These are phyloP conservation scores for Komagataella pastoris DNA, from an alignment of 805 yeast genomes.

Conservation along the genomic window DNA sequence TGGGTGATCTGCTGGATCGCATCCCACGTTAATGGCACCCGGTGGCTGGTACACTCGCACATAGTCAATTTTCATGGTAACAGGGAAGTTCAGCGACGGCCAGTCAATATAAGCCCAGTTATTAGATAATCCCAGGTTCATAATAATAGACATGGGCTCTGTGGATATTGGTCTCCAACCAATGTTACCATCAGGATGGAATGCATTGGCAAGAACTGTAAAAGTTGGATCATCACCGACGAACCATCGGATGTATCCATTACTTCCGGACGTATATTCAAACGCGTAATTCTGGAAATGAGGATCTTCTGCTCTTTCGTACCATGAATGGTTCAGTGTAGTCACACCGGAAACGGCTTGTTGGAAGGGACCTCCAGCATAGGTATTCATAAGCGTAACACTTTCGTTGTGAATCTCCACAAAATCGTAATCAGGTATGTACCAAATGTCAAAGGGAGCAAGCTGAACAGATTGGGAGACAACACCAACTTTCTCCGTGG, in stretches of 20 bases:
- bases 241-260: constrained; percentile 77
- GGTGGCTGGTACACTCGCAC: constrained; percentile 88
- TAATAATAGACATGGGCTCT: constrained; percentile 85
- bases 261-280: constrained; percentile 63
- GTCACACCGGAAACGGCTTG: constrained; percentile 83
- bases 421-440: constrained; percentile 75
- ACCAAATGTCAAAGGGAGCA: constrained; percentile 95
- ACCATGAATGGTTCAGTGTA: constrained; percentile 74
- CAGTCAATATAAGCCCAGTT: constrained; percentile 94
- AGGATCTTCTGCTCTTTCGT: constrained; percentile 23
- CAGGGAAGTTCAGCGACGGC: constrained; percentile 71
- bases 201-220: constrained; percentile 58
- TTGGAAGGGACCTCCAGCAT: constrained; percentile 88
- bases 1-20: constrained; percentile 82
- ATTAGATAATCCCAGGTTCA: constrained; percentile 84
- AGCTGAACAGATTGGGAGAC: constrained; percentile 89
- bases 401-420: constrained; percentile 58
- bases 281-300: constrained; percentile 60
- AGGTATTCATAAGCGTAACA: constrained; percentile 71
- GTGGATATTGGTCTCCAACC: constrained; percentile 71
- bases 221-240: constrained; percentile 73
- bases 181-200: constrained; percentile 85
- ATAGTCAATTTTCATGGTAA: constrained; percentile 62
- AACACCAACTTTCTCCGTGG: constrained; percentile 38
- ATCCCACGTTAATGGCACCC: constrained; percentile 45